These are phyloP conservation scores for Breynia disticha DNA, from an alignment of 441 rosid genomes.

Conservation along the genomic window DNA sequence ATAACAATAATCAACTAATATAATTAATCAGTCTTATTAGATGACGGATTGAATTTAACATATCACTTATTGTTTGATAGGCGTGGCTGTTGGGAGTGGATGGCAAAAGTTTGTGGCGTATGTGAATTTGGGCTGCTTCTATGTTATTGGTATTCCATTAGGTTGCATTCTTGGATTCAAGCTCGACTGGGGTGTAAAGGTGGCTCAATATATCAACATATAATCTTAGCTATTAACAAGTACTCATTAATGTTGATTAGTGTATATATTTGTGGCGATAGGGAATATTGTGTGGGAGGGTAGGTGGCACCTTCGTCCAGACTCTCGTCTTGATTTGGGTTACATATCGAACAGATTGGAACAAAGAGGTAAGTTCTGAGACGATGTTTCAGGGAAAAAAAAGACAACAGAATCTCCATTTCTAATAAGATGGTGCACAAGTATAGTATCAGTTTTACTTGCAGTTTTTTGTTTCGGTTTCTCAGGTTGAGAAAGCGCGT, in stretches of 20 bases:
- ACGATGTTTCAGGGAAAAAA: too few species aligned
- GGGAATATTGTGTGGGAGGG: slow-evolving; percentile 78
- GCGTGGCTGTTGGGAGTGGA: slow-evolving; percentile 52
- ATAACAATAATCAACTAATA: too few species aligned
- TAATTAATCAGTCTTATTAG: too few species aligned
- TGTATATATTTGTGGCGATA: slow-evolving; percentile 8
- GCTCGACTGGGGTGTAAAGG: slow-evolving; percentile 43
- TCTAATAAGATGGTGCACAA: too few species aligned
- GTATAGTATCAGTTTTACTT: too few species aligned
- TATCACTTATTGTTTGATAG: background rate
- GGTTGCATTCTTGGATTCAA: slow-evolving; percentile 54
- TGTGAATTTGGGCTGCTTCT: slow-evolving; percentile 55
- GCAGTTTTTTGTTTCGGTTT: background rate
- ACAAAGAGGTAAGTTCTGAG: slow-evolving; percentile 33
- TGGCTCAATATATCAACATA: background rate
- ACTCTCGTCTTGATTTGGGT: slow-evolving; percentile 45
- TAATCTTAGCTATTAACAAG: too few species aligned
- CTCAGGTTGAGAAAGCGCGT: slow-evolving; percentile 45
- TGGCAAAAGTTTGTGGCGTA: slow-evolving; percentile 71
- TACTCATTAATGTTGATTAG: too few species aligned
- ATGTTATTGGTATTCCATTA: slow-evolving; percentile 43
- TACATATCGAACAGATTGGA: slow-evolving; percentile 45
- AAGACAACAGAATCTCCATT: too few species aligned
- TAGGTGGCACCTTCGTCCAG: slow-evolving; percentile 50
- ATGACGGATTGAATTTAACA: background rate